phyloP scores from a whole-genome alignment of 2,329 filamentous ascomycete genomes.

The Beauveria asiatica region DNA sequence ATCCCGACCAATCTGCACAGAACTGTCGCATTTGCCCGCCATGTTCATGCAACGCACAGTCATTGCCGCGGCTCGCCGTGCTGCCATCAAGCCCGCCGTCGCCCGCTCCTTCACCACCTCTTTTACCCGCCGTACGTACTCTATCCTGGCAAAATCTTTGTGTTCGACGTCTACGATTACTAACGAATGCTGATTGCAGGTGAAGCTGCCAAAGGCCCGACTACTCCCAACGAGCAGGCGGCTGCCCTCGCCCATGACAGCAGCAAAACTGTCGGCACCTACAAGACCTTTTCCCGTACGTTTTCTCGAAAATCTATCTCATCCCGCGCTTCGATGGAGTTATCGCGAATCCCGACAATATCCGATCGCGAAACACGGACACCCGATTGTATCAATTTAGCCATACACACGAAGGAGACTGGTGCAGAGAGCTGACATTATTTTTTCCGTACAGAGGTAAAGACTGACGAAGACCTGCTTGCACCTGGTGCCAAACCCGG shows the following conservation, averaged over 20 bases:
- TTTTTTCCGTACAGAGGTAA: slow-evolving; percentile 58
- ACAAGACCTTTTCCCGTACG: slow-evolving; percentile 41
- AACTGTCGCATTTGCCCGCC: slow-evolving; percentile 19
- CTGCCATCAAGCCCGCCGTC: slow-evolving; percentile 43
- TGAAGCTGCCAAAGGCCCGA: slow-evolving; percentile 28
- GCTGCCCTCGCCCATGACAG: slow-evolving; percentile 28
- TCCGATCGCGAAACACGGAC: slow-evolving; percentile 1
- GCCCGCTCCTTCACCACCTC: slow-evolving; percentile 54
- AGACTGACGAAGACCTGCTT: slow-evolving; percentile 71
- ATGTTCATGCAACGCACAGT: slow-evolving; percentile 61
- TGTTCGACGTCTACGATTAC: not conserved
- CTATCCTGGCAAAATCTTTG: slow-evolving; percentile 8
- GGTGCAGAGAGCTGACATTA: slow-evolving; percentile 14
- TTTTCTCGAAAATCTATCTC: slow-evolving; percentile 14
- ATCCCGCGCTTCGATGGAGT: not conserved
- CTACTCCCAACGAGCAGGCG: slow-evolving; percentile 28
- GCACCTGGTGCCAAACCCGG: slow-evolving; percentile 74
- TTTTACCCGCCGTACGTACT: slow-evolving; percentile 48
- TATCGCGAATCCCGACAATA: not conserved
- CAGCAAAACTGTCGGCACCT: slow-evolving; percentile 37
- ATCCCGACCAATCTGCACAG: slow-evolving; percentile 15
- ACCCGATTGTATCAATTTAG: not conserved
- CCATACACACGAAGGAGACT: not conserved
- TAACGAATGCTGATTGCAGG: slow-evolving; percentile 18
- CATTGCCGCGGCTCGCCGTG: slow-evolving; percentile 51